phyloP scores from a whole-genome alignment of 2,329 filamentous ascomycete species.

The Pseudogymnoascus sp. region DNA sequence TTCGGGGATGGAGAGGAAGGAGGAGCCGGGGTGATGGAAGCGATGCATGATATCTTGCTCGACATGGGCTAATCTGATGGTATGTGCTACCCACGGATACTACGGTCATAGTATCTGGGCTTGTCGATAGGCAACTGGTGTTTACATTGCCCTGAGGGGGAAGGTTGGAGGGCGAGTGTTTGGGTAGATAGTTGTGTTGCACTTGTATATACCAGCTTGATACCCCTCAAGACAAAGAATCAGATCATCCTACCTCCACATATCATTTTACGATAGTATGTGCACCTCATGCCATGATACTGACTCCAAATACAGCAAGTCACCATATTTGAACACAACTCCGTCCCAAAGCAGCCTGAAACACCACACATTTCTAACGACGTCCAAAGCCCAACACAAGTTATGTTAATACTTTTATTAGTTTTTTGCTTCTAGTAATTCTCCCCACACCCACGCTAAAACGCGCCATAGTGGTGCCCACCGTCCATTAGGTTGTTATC shows the following conservation, averaged over 20 bases:
- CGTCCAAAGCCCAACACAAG: neutral
- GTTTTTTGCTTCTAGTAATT: neutral
- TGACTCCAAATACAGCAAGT: neutral
- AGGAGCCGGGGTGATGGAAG: neutral
- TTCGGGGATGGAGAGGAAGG: neutral
- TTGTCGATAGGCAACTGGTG: neutral
- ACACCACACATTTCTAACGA: neutral
- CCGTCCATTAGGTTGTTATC: slow-evolving; percentile 3
- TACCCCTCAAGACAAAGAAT: neutral
- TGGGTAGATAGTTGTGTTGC: no score
- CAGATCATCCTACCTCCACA: neutral
- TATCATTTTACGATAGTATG: neutral
- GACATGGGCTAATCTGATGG: no score
- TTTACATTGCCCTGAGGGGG: no score
- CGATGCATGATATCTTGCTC: no score
- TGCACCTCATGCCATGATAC: neutral
- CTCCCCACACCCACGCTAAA: neutral
- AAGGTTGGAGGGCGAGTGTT: no score
- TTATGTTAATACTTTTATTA: neutral
- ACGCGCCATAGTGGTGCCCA: neutral
- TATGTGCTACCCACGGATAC: neutral
- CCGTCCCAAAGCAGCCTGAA: neutral
- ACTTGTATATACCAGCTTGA: neutral
- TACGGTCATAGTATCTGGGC: neutral
- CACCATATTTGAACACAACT: neutral